Percentiles rank a stretch among this genome's conserved stretches.
phyloP scores from a whole-genome alignment of 148 eudicot genomes.

The Gaultheria prostrata region DNA sequence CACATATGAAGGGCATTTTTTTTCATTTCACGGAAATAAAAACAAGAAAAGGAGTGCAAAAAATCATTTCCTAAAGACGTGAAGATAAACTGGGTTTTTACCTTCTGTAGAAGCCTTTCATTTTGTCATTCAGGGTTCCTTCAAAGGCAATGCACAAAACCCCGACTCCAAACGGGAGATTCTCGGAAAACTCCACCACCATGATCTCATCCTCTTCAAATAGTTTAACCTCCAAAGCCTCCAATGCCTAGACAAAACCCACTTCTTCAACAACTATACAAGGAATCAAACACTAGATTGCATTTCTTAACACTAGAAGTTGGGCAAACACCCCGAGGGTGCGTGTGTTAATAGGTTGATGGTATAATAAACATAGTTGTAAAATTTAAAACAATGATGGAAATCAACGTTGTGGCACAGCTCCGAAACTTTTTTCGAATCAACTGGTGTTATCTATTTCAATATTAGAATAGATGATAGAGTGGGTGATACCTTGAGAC shows the following conservation, averaged over 20 bases:
- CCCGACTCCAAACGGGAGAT: slow-evolving; percentile 69
- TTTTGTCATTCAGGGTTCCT: slow-evolving; percentile 85
- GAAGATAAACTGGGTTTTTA: slow-evolving; percentile 7
- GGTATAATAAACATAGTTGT: no score
- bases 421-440: no score
- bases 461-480: not conserved
- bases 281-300: not conserved
- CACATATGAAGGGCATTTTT: no score
- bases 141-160: slow-evolving; percentile 54
- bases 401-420: no score
- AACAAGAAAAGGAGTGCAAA: no score
- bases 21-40: no score
- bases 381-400: no score
- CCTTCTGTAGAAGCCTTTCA: slow-evolving; percentile 99
- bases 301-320: not conserved
- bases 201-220: slow-evolving; percentile 70
- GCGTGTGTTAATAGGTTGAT: no score
- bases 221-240: slow-evolving; percentile 49
- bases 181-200: slow-evolving; percentile 70
- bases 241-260: slow-evolving; percentile 40
- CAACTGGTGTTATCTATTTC: no score
- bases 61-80: no score
- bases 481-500: slow-evolving; percentile 40
- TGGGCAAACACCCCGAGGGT: no score
- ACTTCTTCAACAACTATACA: not conserved